Percentiles rank a stretch among this genome's conserved stretches.
phyloP scores from a whole-genome alignment of 2,329 filamentous ascomycete genomes.

The Apiospora kogelbergensis region DNA sequence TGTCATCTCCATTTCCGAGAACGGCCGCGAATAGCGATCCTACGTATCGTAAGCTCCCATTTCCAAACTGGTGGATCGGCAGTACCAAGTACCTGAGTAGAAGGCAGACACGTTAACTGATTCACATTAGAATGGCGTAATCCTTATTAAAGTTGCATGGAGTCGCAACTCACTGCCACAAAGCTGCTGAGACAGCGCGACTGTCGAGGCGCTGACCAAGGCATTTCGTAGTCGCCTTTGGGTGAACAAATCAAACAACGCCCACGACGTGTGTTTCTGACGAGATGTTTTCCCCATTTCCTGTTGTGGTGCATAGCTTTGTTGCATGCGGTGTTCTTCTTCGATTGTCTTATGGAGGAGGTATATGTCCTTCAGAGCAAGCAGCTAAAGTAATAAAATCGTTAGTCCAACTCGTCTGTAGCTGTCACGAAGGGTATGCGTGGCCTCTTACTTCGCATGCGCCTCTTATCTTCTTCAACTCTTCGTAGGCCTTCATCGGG shows the following conservation, averaged over 20 bases:
- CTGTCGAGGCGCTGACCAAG: constrained; percentile 31
- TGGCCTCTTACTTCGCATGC: constrained; percentile 30
- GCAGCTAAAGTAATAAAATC: too few species aligned
- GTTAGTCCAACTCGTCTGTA: too few species aligned
- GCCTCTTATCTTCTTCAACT: constrained; percentile 29
- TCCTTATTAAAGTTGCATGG: too few species aligned
- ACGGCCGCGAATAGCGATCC: constrained; percentile 22
- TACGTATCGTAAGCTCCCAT: neutral
- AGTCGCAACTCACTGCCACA: constrained; percentile 31
- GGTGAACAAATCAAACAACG: constrained; percentile 22
- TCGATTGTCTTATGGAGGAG: constrained; percentile 30
- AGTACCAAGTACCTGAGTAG: constrained; percentile 37
- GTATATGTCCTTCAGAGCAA: constrained; percentile 40
- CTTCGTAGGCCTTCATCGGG: constrained; percentile 17
- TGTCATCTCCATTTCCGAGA: neutral
- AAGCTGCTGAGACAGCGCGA: constrained; percentile 32
- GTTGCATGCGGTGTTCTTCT: neutral
- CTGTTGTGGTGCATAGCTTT: too few species aligned
- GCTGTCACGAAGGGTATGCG: too few species aligned
- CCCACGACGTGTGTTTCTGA: too few species aligned
- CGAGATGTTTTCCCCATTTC: too few species aligned
- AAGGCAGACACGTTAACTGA: constrained; percentile 43
- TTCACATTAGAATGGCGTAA: constrained; percentile 22
- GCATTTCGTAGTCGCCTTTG: constrained; percentile 29
- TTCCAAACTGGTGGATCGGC: accelerated